Evolutionary conservation across 306 rosid genomes (phyloP).

Genomic region (Lithocarpus polystachyus): DNA sequence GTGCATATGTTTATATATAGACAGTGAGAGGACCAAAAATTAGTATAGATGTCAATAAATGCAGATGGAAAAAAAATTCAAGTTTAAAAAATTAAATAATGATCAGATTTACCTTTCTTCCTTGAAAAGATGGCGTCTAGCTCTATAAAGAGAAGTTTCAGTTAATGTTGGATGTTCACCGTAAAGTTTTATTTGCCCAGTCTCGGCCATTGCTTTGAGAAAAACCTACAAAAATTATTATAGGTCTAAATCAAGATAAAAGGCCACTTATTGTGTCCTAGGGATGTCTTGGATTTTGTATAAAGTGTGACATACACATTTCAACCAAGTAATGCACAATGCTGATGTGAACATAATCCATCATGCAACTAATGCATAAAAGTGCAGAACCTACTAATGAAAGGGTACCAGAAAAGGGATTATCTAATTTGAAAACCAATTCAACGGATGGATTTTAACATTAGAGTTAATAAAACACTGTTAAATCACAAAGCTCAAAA

Average conservation of each 20-base stretch:
- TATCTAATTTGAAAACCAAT: conserved; percentile 5
- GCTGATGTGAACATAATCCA: conserved; percentile 6
- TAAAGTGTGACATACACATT: background rate
- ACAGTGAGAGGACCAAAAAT: background rate
- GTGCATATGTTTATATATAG: background rate
- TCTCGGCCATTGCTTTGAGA: conserved; percentile 97
- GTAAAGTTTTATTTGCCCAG: conserved; percentile 81
- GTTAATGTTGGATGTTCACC: conserved; percentile 87
- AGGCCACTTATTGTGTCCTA: background rate
- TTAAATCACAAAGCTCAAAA: background rate
- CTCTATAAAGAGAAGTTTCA: conserved; percentile 90
- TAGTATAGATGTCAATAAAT: background rate
- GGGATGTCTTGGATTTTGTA: background rate
- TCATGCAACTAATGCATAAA: background rate
- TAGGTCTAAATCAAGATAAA: conserved; percentile 6
- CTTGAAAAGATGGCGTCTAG: conserved; percentile 88
- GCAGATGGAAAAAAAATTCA: background rate
- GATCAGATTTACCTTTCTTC: conserved; percentile 71
- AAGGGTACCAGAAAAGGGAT: conserved; percentile 4
- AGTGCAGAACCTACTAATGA: conserved; percentile 5
- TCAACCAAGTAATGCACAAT: background rate
- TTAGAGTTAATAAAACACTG: background rate
- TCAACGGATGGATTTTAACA: background rate
- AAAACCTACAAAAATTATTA: conserved; percentile 58
- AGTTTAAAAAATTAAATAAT: background rate